Base-by-base conservation (phyloP, 768 basidiomycete species). In the Pisolithus tinctorius region DNA sequence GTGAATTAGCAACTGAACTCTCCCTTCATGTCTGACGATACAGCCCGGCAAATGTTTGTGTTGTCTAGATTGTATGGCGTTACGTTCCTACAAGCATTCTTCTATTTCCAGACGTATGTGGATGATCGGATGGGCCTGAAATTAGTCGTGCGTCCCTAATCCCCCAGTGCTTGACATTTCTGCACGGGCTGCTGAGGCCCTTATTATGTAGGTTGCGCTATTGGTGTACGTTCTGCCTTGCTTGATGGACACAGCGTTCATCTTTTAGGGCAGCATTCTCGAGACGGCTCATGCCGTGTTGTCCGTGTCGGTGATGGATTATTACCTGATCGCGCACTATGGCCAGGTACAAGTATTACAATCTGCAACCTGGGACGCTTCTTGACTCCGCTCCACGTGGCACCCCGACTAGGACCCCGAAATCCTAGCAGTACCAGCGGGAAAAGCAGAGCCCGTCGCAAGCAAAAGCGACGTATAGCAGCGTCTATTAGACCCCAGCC, bases 41-140 rank as follows among this genome's bases (percentile, higher is more conserved):
- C 13, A 5, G 11, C 14, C 14, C 13, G 34, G 34, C 5, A 13
- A 34, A 34, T 13, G 13, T 34, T 13, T 34, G 34, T 11, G 11
- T 34, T 34, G 34, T 13, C 34, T 26, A 66, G 64, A 26, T 47
- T 66, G 2, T 66, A 66, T 25, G 65, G 65, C 8, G 45, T 50
- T 29, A 54, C 49, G 10, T 54, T 49, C 29, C 29, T 50, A 3
- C 53, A 54, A 31, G 39, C 48, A 26, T 47, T 54, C 23, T 50
- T 54, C 46, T 54, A 54, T 39, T 54, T 46, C 30, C 53, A 54
- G 31, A 54, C 45, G 39, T 54, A 54, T 30, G 36, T 36, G 7
- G 17, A 50, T 46, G 53, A 54, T 50, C 53, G 49, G 23, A 39
- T 6, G 26, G 38, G 11, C 29, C 53, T 54, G 17, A 48, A 50